These are phyloP conservation scores for Claviceps fusiformis DNA, from an alignment of 2,329 filamentous ascomycete genomes.

Conservation along the genomic window DNA sequence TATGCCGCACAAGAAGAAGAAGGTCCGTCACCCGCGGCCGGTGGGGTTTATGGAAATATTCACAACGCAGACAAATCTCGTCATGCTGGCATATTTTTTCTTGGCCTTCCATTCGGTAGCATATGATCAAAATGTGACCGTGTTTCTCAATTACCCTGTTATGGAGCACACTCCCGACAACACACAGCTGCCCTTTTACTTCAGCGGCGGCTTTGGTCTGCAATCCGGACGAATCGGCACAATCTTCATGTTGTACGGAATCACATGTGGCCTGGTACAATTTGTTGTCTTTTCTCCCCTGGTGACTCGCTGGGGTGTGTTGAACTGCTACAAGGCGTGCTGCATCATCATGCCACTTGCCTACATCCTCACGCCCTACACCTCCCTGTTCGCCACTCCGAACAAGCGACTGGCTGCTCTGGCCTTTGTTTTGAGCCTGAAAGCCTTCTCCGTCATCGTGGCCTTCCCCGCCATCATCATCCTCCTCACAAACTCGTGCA, in stretches of 20 bases:
- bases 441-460: slow-evolving; percentile 65
- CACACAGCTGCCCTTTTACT: slow-evolving; percentile 61
- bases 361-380: slow-evolving; percentile 74
- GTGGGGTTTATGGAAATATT: slow-evolving; percentile 51
- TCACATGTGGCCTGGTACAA: slow-evolving; percentile 68
- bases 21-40: slow-evolving; percentile 7
- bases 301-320: slow-evolving; percentile 58
- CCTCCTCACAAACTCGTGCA: slow-evolving; percentile 74
- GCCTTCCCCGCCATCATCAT: slow-evolving; percentile 85
- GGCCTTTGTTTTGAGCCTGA: slow-evolving; percentile 55
- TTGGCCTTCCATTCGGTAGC: slow-evolving; percentile 71
- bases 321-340: slow-evolving; percentile 58
- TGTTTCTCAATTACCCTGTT: slow-evolving; percentile 69
- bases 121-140: slow-evolving; percentile 77
- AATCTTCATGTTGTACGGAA: slow-evolving; percentile 72
- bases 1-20: slow-evolving; percentile 13
- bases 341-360: slow-evolving; percentile 54
- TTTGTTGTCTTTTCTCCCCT: slow-evolving; percentile 73
- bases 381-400: slow-evolving; percentile 43
- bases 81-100: slow-evolving; percentile 65
- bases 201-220: slow-evolving; percentile 66
- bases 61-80: slow-evolving; percentile 58
- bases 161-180: slow-evolving; percentile 43
- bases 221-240: slow-evolving; percentile 64
- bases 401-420: slow-evolving; percentile 45